These are phyloP conservation scores for Neolentinus lepideus DNA, from an alignment of 1,284 basidiomycete genomes.

Conservation along the genomic window DNA sequence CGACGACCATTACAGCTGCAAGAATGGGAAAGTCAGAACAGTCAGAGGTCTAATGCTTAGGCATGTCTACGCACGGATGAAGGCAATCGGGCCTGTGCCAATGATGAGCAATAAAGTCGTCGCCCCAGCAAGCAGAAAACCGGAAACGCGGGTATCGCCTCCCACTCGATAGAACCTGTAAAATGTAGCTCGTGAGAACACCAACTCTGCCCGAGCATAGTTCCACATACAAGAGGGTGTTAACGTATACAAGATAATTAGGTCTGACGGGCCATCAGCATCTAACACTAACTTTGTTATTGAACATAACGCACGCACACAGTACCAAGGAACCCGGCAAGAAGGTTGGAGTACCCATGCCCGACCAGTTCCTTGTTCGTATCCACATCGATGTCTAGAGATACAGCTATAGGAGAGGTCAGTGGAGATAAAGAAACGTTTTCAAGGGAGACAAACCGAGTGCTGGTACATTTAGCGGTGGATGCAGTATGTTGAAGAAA, in stretches of 20 bases:
- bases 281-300: not conserved
- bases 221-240: constrained; percentile 69
- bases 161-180: constrained; percentile 91
- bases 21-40: no score
- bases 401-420: constrained; percentile 54
- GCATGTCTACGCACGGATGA: constrained; percentile 64
- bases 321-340: constrained; percentile 75
- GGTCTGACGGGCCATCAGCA: constrained; percentile 34
- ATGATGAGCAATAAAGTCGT: constrained; percentile 73
- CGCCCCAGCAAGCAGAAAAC: constrained; percentile 78
- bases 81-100: constrained; percentile 84
- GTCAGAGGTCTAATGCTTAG: no score
- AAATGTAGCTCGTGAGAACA: not conserved
- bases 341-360: constrained; percentile 89
- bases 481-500: constrained; percentile 93
- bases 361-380: constrained; percentile 91
- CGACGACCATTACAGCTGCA: constrained; percentile 82
- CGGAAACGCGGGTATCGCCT: constrained; percentile 78
- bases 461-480: constrained; percentile 91
- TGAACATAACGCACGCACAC: no score
- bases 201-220: not conserved
- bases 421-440: not conserved
- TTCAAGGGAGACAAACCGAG: constrained; percentile 62
- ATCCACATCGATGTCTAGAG: constrained; percentile 85
- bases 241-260: constrained; percentile 86